Percentiles rank a stretch among this genome's conserved stretches.
phyloP scores from a whole-genome alignment of 345 rosid genomes.

The Corchorus olitorius region DNA sequence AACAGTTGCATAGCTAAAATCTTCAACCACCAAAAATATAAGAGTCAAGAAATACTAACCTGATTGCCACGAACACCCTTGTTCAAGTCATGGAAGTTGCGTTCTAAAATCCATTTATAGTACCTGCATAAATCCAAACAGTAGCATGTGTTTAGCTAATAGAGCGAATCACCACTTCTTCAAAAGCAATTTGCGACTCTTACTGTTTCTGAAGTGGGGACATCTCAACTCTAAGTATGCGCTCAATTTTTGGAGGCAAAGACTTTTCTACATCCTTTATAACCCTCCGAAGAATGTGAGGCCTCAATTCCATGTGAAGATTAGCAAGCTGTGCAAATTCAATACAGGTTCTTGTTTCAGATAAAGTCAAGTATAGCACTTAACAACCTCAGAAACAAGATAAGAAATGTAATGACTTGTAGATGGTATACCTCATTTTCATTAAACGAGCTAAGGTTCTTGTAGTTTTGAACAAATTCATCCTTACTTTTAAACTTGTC shows the following conservation, averaged over 20 bases:
- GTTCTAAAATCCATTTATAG: conserved; percentile 98
- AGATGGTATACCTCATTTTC: conserved; percentile 72
- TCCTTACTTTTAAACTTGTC: conserved; percentile 92
- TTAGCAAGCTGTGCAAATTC: conserved; percentile 71
- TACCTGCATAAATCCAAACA: conserved; percentile 52
- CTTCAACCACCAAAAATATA: conserved; percentile 22
- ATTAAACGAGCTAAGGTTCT: conserved; percentile 95
- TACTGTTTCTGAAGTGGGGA: conserved; percentile 99
- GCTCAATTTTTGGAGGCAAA: conserved; percentile 98
- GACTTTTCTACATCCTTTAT: conserved; percentile 99
- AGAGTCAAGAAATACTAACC: conserved; percentile 47
- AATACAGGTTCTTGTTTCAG: conserved; percentile 22
- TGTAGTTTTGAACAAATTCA: conserved; percentile 93
- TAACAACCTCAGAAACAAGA: neutral
- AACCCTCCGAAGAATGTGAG: conserved; percentile 96
- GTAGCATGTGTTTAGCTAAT: neutral
- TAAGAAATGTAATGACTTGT: conserved; percentile 8
- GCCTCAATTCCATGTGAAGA: conserved; percentile 97
- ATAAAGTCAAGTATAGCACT: conserved; percentile 8
- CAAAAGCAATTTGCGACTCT: conserved; percentile 29
- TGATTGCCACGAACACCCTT: conserved; percentile 99
- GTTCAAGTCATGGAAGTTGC: conserved; percentile 97
- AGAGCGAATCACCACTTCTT: neutral
- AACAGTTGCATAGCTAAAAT: conserved; percentile 11
- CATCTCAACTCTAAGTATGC: conserved; percentile 99